These are phyloP conservation scores for Sordariomycetes sp. DNA, from an alignment of 2,329 filamentous ascomycete species.

Conservation along the genomic window DNA sequence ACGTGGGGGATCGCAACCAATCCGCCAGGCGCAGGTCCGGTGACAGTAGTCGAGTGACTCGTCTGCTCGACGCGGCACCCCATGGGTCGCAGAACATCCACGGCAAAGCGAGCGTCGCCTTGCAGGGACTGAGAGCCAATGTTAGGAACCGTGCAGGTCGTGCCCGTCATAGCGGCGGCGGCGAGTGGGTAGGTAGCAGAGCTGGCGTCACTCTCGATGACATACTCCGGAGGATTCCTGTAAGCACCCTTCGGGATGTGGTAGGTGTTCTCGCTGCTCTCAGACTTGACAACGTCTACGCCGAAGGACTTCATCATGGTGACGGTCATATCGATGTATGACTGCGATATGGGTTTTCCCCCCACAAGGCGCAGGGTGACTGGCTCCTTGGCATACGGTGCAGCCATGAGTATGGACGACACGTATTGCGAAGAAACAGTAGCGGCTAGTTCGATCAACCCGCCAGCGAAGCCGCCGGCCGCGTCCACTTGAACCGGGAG, in stretches of 20 bases:
- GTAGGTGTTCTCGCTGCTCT: constrained; percentile 78
- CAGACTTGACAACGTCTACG: constrained; percentile 62
- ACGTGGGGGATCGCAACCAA: constrained; percentile 68
- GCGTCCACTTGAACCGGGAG: constrained; percentile 75
- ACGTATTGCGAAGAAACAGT: constrained; percentile 99
- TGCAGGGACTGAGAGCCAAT: constrained; percentile 88
- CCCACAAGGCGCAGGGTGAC: constrained; percentile 84
- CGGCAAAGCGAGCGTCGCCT: constrained; percentile 86
- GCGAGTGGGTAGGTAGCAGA: constrained; percentile 94
- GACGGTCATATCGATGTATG: constrained; percentile 98
- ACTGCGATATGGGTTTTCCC: constrained; percentile 94
- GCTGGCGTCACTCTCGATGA: constrained; percentile 93
- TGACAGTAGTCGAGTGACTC: constrained; percentile 78
- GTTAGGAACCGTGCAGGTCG: constrained; percentile 90
- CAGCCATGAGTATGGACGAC: constrained; percentile 91
- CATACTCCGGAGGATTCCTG: constrained; percentile 71
- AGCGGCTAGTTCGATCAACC: constrained; percentile 80
- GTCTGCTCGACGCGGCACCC: constrained; percentile 83
- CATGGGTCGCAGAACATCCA: constrained; percentile 85
- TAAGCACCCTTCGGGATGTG: constrained; percentile 81
- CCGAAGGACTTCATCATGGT: constrained; percentile 95
- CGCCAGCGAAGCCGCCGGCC: constrained; percentile 70
- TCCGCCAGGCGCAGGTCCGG: constrained; percentile 62
- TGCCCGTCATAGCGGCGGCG: constrained; percentile 88
- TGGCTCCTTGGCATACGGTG: constrained; percentile 88